phyloP scores from a whole-genome alignment of 2,329 filamentous ascomycete genomes.

The Aspergillus glaucus region DNA sequence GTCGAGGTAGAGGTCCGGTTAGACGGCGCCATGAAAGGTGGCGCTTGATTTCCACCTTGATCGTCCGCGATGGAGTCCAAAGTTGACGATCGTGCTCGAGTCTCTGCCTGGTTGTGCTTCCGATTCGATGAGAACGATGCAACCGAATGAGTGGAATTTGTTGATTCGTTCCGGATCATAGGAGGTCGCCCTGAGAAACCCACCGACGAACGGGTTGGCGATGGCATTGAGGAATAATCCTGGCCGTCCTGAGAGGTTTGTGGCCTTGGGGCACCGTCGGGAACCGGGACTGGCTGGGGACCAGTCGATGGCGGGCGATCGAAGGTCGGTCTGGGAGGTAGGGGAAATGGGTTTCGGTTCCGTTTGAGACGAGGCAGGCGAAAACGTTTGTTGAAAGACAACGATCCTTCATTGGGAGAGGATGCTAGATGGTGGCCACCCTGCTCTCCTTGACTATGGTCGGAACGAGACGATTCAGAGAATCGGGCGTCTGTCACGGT shows the following conservation, averaged over 20 bases:
- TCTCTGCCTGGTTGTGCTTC: conserved; percentile 45
- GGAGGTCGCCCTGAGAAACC: conserved; percentile 41
- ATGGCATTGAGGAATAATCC: conserved; percentile 36
- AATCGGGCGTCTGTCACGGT: conserved; percentile 56
- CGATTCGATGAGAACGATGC: conserved; percentile 49
- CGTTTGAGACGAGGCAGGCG: conserved; percentile 69
- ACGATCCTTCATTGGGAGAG: conserved; percentile 58
- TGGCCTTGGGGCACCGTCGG: conserved; percentile 15
- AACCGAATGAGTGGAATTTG: conserved; percentile 60
- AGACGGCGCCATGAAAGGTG: conserved; percentile 52
- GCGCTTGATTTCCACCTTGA: conserved; percentile 64
- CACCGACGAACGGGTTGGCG: conserved; percentile 48
- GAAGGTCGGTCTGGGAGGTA: conserved; percentile 63
- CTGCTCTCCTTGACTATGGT: conserved; percentile 69
- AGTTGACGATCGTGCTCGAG: conserved; percentile 79
- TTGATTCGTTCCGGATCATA: conserved; percentile 56
- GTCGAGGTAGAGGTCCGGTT: conserved; percentile 75
- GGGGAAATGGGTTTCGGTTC: conserved; percentile 73
- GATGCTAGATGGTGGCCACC: conserved; percentile 50
- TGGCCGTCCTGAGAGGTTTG: conserved; percentile 22
- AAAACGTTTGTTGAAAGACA: conserved; percentile 69
- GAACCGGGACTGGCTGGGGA: conserved; percentile 13
- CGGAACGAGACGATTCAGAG: conserved; percentile 85
- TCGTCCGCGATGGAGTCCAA: conserved; percentile 73
- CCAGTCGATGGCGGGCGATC: conserved; percentile 10